These are phyloP conservation scores for Suillus subaureus DNA, from an alignment of 768 basidiomycete species.

Conservation along the genomic window DNA sequence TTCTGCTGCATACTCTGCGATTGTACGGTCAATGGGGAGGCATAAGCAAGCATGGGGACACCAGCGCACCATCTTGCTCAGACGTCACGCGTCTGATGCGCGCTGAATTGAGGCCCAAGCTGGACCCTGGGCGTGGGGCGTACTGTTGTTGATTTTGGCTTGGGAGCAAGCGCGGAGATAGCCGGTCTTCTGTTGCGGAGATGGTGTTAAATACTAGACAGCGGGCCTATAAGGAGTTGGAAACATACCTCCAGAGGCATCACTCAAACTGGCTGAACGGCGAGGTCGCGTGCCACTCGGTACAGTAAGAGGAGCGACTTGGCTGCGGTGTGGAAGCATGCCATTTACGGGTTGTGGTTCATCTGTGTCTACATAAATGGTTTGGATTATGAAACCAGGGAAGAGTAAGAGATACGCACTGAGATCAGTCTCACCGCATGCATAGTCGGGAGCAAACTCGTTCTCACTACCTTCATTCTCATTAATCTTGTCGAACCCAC, in stretches of 20 bases:
- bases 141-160: constrained; percentile 23
- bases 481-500: constrained; percentile 51
- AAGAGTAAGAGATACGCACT: constrained; percentile 31
- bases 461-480: constrained; percentile 46
- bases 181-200: constrained; percentile 25
- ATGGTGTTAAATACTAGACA: constrained; percentile 30
- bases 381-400: constrained; percentile 21
- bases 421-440: constrained; percentile 42
- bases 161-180: constrained; percentile 25
- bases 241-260: constrained; percentile 44
- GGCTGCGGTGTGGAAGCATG: constrained; percentile 28
- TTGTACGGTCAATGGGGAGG: neutral
- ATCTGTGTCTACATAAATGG: constrained; percentile 32
- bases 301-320: constrained; percentile 30
- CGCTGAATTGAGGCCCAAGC: constrained; percentile 42
- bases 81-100: constrained; percentile 41
- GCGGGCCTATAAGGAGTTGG: neutral
- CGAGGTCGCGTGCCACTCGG: constrained; percentile 59
- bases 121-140: constrained; percentile 45
- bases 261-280: constrained; percentile 78
- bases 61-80: constrained; percentile 46
- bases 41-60: constrained; percentile 5
- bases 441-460: constrained; percentile 35
- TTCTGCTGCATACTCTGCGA: constrained; percentile 29
- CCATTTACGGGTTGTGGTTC: constrained; percentile 30